Conservation (phyloP, 179 eudicot genomes). For the Vitellaria paradoxa region DNA sequence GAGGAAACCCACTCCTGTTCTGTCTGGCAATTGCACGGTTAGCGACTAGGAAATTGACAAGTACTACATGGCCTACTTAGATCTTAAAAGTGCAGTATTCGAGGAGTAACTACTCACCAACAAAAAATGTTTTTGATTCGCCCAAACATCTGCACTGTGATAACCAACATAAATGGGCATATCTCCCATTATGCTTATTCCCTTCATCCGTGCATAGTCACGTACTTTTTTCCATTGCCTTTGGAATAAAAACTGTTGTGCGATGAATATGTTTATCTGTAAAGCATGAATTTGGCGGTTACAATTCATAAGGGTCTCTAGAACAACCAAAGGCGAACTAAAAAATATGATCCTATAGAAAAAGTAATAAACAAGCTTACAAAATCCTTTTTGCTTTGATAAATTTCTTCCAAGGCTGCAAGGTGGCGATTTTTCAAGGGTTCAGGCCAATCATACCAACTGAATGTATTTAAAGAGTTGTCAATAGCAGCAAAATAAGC, state of each 20-base stretch:
- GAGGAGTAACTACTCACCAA: constrained; percentile 49
- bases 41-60: constrained; percentile 15
- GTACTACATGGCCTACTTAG: background rate
- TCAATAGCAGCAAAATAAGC: constrained; percentile 98
- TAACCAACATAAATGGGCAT: constrained; percentile 99
- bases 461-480: constrained; percentile 47
- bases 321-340: constrained; percentile 2
- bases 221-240: constrained; percentile 93
- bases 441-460: constrained; percentile 97
- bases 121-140: constrained; percentile 75
- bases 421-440: constrained; percentile 89
- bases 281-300: constrained; percentile 24
- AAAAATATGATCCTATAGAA: background rate
- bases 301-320: constrained; percentile 13
- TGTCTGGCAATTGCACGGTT: constrained; percentile 37
- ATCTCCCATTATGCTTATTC: constrained; percentile 96
- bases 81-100: background rate
- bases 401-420: constrained; percentile 76
- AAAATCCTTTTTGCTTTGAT: constrained; percentile 69
- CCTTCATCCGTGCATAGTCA: constrained; percentile 65
- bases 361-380: constrained; percentile 44
- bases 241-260: constrained; percentile 92
- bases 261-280: constrained; percentile 84
- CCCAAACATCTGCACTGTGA: constrained; percentile 99
- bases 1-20: constrained; percentile 85